Conservation (phyloP, 768 basidiomycete genomes). For the Tulasnella sp. region DNA sequence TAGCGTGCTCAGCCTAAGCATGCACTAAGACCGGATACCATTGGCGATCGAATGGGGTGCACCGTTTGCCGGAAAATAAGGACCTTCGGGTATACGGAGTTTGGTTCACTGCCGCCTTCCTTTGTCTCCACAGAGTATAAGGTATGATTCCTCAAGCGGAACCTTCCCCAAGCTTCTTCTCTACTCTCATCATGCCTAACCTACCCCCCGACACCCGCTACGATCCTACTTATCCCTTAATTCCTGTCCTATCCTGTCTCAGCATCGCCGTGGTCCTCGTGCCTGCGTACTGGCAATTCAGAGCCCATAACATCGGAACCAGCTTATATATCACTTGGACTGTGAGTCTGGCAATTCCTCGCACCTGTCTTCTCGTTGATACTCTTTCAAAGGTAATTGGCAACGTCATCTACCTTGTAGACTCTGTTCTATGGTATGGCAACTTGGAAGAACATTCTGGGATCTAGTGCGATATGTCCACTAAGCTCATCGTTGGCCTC, state of each 20-base stretch:
- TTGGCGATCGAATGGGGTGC: no score
- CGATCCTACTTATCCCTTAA: slow-evolving; percentile 2
- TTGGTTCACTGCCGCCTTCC: no score
- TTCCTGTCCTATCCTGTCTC: neutral
- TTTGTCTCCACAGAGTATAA: no score
- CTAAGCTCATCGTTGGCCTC: slow-evolving; percentile 42
- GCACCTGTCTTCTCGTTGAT: neutral
- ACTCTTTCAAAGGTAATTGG: slow-evolving; percentile 22
- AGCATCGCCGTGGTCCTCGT: neutral
- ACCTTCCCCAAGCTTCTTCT: neutral
- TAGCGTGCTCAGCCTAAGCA: no score
- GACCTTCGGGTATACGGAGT: no score
- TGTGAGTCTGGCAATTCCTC: neutral
- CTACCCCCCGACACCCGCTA: neutral
- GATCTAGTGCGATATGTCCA: slow-evolving; percentile 71
- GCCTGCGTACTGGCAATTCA: slow-evolving; percentile 7
- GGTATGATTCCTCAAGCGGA: no score
- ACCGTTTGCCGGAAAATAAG: no score
- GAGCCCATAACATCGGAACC: neutral
- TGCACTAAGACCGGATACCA: no score
- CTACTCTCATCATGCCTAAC: neutral
- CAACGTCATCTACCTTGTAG: slow-evolving; percentile 43
- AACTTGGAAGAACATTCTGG: slow-evolving; percentile 36
- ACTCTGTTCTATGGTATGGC: slow-evolving; percentile 52
- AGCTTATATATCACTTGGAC: slow-evolving; percentile 2